phyloP scores from a whole-genome alignment of 108 stramenopile species.

The Fistulifera pelliculosa region DNA sequence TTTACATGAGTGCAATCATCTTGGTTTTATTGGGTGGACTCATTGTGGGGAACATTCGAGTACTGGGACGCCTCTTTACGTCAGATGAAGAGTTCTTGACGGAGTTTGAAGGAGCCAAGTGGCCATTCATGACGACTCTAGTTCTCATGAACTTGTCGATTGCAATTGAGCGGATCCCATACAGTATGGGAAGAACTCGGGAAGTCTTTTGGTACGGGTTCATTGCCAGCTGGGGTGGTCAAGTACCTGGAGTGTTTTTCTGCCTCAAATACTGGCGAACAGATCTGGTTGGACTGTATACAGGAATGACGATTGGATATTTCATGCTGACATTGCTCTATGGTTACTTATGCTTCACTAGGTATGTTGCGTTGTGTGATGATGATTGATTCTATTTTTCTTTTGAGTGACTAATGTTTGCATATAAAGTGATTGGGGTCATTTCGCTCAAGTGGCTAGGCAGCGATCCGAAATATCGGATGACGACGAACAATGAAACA shows the following conservation, averaged over 20 bases:
- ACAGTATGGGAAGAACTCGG: slow-evolving; percentile 61
- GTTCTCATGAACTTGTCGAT: slow-evolving; percentile 77
- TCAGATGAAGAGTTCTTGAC: slow-evolving; percentile 52
- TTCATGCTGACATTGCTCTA: slow-evolving; percentile 26
- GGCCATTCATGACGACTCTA: slow-evolving; percentile 53
- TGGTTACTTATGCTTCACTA: slow-evolving; percentile 12
- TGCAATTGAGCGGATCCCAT: slow-evolving; percentile 64
- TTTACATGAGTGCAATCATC: slow-evolving; percentile 27
- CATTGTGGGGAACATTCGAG: slow-evolving; percentile 37
- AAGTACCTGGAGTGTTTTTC: slow-evolving; percentile 70
- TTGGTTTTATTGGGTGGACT: slow-evolving; percentile 29
- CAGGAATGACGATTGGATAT: slow-evolving; percentile 58
- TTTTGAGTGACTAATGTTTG: no score
- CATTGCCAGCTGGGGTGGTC: slow-evolving; percentile 51
- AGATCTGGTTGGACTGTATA: slow-evolving; percentile 62
- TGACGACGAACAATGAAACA: no score
- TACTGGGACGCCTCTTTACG: slow-evolving; percentile 61
- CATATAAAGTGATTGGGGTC: no score
- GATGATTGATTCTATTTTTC: no score
- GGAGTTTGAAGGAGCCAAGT: slow-evolving; percentile 46
- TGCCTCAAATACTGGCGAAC: slow-evolving; percentile 54
- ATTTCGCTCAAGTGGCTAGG: no score
- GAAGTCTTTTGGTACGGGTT: slow-evolving; percentile 65
- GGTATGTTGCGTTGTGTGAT: no score
- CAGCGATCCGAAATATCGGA: no score